Evolutionary conservation across 2,329 filamentous ascomycete species (phyloP).

Genomic region (Hypoxylon sp.): DNA sequence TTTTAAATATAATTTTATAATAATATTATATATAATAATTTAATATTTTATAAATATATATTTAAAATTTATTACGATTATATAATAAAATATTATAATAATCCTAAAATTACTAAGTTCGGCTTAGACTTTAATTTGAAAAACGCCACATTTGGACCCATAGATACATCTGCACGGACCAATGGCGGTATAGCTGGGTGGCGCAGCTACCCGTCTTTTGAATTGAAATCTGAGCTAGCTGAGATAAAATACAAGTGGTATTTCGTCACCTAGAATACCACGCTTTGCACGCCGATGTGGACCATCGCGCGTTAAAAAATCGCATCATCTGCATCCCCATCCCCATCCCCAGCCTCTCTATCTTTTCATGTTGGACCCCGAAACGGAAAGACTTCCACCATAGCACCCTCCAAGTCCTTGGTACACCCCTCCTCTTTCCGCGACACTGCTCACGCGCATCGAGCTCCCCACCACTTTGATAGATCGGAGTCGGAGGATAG

Average conservation of each 20-base stretch:
- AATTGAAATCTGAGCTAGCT: too few relatives aligned
- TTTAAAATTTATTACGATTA: too few relatives aligned
- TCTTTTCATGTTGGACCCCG: background rate
- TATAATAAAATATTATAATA: too few relatives aligned
- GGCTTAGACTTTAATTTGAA: too few relatives aligned
- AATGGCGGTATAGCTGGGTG: too few relatives aligned
- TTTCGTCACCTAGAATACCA: background rate
- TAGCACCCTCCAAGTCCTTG: constrained; percentile 41
- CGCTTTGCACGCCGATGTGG: background rate
- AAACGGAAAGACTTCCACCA: constrained; percentile 38
- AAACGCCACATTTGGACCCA: too few relatives aligned
- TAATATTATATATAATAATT: too few relatives aligned
- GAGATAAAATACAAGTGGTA: background rate
- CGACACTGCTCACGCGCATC: constrained; percentile 41
- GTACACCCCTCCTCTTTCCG: constrained; percentile 49
- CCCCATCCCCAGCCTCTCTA: background rate
- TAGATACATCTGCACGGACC: too few relatives aligned
- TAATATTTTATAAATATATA: too few relatives aligned
- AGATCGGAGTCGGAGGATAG: constrained; percentile 41
- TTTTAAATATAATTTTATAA: too few relatives aligned
- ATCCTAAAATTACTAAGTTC: too few relatives aligned
- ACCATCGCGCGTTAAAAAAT: background rate
- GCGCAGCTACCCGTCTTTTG: too few relatives aligned
- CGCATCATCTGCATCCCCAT: background rate
- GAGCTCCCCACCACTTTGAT: constrained; percentile 35